Percentiles rank a stretch among this genome's conserved stretches.
Evolutionary conservation across 2,329 filamentous ascomycete species (phyloP).

Genomic region (Colletotrichum tamarilloi): DNA sequence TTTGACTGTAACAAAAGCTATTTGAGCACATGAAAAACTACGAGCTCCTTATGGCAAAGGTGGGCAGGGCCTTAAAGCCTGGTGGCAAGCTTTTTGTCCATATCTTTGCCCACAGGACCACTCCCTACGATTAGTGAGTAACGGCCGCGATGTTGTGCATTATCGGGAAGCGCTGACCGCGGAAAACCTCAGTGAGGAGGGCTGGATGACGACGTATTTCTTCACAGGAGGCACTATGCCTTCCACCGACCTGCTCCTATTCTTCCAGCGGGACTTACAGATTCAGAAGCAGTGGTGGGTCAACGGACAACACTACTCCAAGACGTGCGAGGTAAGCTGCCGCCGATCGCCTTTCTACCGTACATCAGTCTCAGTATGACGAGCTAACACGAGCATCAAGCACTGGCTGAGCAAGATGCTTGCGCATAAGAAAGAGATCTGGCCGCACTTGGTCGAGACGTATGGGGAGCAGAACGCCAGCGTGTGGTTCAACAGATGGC

Average conservation of each 20-base stretch:
- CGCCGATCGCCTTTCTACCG: not conserved
- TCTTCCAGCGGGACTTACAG: constrained; percentile 72
- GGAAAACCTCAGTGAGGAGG: constrained; percentile 58
- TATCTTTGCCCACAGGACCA: constrained; percentile 72
- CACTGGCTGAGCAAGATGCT: constrained; percentile 73
- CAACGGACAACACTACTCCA: constrained; percentile 74
- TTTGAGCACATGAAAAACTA: constrained; percentile 86
- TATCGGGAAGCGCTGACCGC: not conserved
- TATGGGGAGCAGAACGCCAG: constrained; percentile 70
- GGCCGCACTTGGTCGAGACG: constrained; percentile 72
- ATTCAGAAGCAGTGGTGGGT: constrained; percentile 78
- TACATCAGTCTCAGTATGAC: not conserved
- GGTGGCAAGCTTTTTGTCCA: constrained; percentile 77
- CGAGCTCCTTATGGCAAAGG: constrained; percentile 72
- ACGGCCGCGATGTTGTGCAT: not conserved
- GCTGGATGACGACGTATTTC: constrained; percentile 81
- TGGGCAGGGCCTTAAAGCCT: constrained; percentile 68
- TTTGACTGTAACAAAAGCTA: constrained; percentile 55
- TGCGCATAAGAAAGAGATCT: constrained; percentile 68
- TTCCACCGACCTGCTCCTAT: constrained; percentile 72
- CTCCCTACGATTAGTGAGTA: constrained; percentile 71
- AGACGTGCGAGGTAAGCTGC: constrained; percentile 71
- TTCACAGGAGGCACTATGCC: constrained; percentile 81
- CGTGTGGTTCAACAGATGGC: constrained; percentile 77
- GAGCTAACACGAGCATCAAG: constrained; percentile 41